These are phyloP conservation scores for Phyllosticta paracitricarpa DNA, from an alignment of 2,329 filamentous ascomycete species.

Conservation along the genomic window DNA sequence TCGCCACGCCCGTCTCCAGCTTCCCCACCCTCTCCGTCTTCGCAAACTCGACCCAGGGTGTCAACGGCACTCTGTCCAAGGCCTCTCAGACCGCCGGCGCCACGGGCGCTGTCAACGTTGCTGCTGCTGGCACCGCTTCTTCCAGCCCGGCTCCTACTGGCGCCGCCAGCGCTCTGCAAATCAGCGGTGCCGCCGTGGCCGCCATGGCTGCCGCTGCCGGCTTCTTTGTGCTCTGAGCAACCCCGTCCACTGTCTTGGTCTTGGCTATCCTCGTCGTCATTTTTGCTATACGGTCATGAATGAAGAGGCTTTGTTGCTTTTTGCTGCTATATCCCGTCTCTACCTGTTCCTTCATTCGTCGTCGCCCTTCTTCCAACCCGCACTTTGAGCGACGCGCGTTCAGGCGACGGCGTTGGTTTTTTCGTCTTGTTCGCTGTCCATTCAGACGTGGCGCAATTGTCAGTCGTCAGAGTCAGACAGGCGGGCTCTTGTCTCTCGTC, in stretches of 20 bases:
- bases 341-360: background rate
- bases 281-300: background rate
- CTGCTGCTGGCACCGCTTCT: background rate
- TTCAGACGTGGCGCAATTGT: background rate
- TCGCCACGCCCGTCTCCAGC: constrained; percentile 8
- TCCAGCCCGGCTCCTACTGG: constrained; percentile 19
- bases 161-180: constrained; percentile 23
- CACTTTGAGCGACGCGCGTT: background rate
- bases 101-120: background rate
- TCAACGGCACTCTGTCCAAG: constrained; percentile 3
- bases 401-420: background rate
- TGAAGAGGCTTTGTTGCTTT: background rate
- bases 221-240: constrained; percentile 25
- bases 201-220: constrained; percentile 22
- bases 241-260: background rate
- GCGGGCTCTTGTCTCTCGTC: background rate
- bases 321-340: background rate
- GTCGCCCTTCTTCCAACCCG: background rate
- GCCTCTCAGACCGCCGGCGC: background rate
- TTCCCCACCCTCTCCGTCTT: constrained; percentile 11
- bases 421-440: background rate
- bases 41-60: constrained; percentile 4
- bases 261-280: background rate
- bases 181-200: constrained; percentile 21
- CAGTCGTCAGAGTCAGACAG: background rate